phyloP scores from a whole-genome alignment of 768 basidiomycete species.

The Tremella yokohamensis region DNA sequence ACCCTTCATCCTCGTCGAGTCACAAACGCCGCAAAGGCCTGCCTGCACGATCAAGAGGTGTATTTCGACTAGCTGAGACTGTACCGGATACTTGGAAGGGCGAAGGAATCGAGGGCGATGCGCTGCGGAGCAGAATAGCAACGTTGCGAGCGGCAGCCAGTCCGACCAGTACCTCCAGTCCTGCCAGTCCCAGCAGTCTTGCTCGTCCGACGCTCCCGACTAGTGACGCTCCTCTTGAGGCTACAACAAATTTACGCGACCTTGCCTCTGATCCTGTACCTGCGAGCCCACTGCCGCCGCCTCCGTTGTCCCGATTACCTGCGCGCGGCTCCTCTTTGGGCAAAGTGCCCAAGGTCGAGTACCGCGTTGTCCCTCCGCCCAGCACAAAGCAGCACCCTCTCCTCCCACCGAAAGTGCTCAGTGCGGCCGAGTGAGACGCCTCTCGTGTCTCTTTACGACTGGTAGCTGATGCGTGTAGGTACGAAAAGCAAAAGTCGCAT shows the following conservation, averaged over 20 bases:
- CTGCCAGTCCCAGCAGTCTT: neutral
- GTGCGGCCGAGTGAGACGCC: conserved; percentile 26
- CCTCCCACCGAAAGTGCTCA: conserved; percentile 29
- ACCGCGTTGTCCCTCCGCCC: conserved; percentile 18
- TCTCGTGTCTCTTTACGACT: neutral
- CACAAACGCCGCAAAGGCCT: conserved; percentile 28
- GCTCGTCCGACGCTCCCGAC: too few relatives aligned
- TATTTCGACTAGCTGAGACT: conserved; percentile 51
- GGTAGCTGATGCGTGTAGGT: neutral
- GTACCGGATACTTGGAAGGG: conserved; percentile 49
- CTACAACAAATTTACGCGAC: too few relatives aligned
- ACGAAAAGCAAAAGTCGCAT: conserved; percentile 11
- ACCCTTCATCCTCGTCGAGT: conserved; percentile 17
- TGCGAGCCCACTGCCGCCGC: neutral
- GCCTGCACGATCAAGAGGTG: conserved; percentile 31
- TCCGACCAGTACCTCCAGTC: neutral
- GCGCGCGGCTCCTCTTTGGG: neutral
- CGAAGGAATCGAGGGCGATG: conserved; percentile 42
- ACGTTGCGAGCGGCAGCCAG: conserved; percentile 1
- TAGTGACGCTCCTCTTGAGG: too few relatives aligned
- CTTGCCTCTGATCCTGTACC: too few relatives aligned
- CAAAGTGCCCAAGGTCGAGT: conserved; percentile 1
- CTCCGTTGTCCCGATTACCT: neutral
- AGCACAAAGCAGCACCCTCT: conserved; percentile 17
- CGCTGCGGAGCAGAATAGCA: conserved; percentile 26